Percentiles rank a stretch among this genome's conserved stretches.
These are phyloP conservation scores for Urtica urens DNA, from an alignment of 306 rosid genomes.

Conservation along the genomic window DNA sequence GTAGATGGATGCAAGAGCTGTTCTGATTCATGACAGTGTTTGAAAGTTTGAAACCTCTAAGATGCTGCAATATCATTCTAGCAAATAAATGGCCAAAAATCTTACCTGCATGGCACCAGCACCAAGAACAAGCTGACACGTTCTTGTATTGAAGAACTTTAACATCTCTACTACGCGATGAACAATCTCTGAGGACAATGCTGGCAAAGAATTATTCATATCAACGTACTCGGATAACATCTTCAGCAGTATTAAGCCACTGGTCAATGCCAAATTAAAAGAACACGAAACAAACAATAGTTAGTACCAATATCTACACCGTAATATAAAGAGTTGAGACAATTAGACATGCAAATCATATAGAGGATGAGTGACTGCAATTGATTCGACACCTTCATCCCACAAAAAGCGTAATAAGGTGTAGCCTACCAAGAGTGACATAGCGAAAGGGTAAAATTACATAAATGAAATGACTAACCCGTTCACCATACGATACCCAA, in stretches of 20 bases:
- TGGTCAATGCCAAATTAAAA: conserved; percentile 26
- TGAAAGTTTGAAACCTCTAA: background rate
- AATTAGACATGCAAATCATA: background rate
- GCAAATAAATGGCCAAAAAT: background rate
- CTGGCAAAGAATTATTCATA: conserved; percentile 69
- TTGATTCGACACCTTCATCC: too few species aligned
- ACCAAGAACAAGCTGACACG: conserved; percentile 98
- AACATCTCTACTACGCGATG: conserved; percentile 90
- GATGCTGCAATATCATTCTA: background rate
- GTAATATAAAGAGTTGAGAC: too few species aligned
- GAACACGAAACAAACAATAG: background rate
- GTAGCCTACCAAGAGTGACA: background rate
- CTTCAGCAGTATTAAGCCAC: conserved; percentile 95
- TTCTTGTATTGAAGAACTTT: conserved; percentile 93
- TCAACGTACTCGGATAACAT: conserved; percentile 93
- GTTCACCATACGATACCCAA: conserved; percentile 96
- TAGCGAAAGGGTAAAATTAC: background rate
- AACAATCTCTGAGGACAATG: conserved; percentile 82
- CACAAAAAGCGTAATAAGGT: background rate
- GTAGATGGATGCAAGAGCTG: too few species aligned
- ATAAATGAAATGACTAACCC: conserved; percentile 60
- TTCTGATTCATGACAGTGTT: background rate
- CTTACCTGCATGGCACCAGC: conserved; percentile 99
- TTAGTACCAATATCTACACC: background rate
- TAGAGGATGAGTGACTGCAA: background rate